Base-by-base conservation (phyloP, 1,284 basidiomycete genomes). In the Trichosporon sp. region DNA sequence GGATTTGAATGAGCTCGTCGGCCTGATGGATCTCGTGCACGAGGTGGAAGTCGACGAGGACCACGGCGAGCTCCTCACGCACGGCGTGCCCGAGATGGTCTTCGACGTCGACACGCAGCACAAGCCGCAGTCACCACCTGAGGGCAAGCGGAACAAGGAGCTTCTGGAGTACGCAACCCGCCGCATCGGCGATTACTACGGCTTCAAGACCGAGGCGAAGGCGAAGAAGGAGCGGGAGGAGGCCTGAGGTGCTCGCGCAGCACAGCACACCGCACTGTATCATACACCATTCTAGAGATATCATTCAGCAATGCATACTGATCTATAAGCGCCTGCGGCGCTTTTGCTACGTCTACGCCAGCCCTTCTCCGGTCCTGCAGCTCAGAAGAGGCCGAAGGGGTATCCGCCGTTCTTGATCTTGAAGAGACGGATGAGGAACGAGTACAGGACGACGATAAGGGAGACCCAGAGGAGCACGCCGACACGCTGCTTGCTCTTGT, bases 391-490 rank as follows among this genome's bases (percentile, higher is more conserved):
- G 2, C 11, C 21, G 71, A 74, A 76, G 9, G 74, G 75, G 59
- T 79, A 77, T 4, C 75, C 73, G 79, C 87, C 85, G 81, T 97
- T 96, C 83, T 99, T 99, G 69, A 94, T 83, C 74, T 87, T 86
- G 85, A 99, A 99, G 49, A 99, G 77, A 56, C 90, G 90, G 62
- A 98, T 83, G 54, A 99, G 83, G 68, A 95, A 83, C 57, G 92
- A 95, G 79, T 94, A 94, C 64, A 96, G 84, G 71, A 93, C 83
- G 77, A 96, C 82, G 65, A 91, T 85, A 63, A 97, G 87, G 1
- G 83, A 86, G 2, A 88, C 86, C 92, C 93, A 98, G 36, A 97
- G 83, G 77, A 95, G 95, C 25, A 96, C 84, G 71, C 94, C 94
- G 25, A 89, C 76, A 33, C 91, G 86, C 78, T 99, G 95, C 65